Base-by-base conservation (phyloP, 2,329 filamentous ascomycete species). In the Cladosporium sp. region DNA sequence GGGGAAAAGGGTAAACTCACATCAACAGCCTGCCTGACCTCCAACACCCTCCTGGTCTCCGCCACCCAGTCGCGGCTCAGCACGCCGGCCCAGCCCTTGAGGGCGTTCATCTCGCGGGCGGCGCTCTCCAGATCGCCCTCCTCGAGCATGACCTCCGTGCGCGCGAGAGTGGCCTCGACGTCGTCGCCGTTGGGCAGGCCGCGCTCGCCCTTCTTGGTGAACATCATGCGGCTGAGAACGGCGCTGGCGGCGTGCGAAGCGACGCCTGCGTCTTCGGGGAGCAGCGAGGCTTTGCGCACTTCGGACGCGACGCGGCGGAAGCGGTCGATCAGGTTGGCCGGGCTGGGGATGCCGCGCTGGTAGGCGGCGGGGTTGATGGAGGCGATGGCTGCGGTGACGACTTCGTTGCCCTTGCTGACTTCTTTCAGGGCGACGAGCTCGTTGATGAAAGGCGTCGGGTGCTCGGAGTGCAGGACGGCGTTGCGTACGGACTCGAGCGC, bases 371-470 rank as follows among this genome's bases (percentile, higher is more conserved):
- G 93, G 75, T 95, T 95, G 71, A 99, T 95, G 24, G 90, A 95
- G n/a, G 88, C 87, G 62, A 99, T 95, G 53, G 93, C 93, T 3
- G 92, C 92, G 61, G 89, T 85, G 54, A 99, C 89, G 5, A 97
- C 86, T 12, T 63, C 59, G 1, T 88, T 76, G 67, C 96, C 88
- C 45, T 89, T 86, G 24, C 80, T 79, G 59, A 96, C 88, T 70
- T 96, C 90, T 74, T 96, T 96, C 50, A 99, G 81, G 3, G 93
- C 93, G 17, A 95, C 89, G 12, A 99, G 83, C 74, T 99, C 93
- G 56, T 85, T 84, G 64, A 96, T 82, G 68, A 99, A 99, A 3
- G 93, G 93, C 3, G 63, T 64, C 17, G 92, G 88, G 61, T 84
- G 79, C 38, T 83, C 75, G 11, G 85, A 79, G 57, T 86, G 85